Percentiles rank a stretch among this genome's conserved stretches.
phyloP scores from a whole-genome alignment of 148 eudicot species.

The Agrostemma githago region DNA sequence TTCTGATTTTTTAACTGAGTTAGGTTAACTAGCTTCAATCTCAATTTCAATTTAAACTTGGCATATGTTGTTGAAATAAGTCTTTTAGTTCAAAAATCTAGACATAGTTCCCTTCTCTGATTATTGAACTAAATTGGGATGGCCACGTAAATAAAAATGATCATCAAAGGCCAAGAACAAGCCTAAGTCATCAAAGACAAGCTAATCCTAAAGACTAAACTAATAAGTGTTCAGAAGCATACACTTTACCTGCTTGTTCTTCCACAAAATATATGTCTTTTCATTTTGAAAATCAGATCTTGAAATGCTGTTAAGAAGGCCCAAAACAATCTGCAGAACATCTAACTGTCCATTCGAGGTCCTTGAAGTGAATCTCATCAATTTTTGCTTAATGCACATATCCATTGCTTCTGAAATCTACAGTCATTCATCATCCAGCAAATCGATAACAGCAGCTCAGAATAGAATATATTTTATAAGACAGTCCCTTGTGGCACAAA shows the following conservation, averaged over 20 bases:
- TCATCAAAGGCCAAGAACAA: background rate
- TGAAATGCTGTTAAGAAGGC: conserved; percentile 53
- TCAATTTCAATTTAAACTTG: no score
- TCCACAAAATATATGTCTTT: conserved; percentile 69
- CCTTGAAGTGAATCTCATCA: conserved; percentile 43
- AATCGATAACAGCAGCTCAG: background rate
- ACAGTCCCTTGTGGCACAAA: background rate
- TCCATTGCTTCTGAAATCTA: conserved; percentile 84
- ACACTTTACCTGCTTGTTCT: conserved; percentile 59
- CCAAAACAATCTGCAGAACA: conserved; percentile 57
- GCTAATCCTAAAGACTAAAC: background rate
- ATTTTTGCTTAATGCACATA: conserved; percentile 52
- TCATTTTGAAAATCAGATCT: conserved; percentile 57
- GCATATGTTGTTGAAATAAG: no score
- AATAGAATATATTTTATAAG: background rate
- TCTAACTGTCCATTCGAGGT: conserved; percentile 40
- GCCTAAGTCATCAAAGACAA: conserved; percentile 3
- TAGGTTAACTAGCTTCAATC: background rate
- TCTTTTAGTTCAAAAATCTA: no score
- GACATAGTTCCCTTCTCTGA: background rate
- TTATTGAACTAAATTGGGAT: background rate
- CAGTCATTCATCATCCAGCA: conserved; percentile 22
- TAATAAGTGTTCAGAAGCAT: conserved; percentile 1
- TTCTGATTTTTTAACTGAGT: background rate
- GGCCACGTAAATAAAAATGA: background rate